Evolutionary conservation across 495 filamentous ascomycete genomes (phyloP), one percentile per base, ranked within the genome.

Genomic region (Immersiella caudata): DNA sequence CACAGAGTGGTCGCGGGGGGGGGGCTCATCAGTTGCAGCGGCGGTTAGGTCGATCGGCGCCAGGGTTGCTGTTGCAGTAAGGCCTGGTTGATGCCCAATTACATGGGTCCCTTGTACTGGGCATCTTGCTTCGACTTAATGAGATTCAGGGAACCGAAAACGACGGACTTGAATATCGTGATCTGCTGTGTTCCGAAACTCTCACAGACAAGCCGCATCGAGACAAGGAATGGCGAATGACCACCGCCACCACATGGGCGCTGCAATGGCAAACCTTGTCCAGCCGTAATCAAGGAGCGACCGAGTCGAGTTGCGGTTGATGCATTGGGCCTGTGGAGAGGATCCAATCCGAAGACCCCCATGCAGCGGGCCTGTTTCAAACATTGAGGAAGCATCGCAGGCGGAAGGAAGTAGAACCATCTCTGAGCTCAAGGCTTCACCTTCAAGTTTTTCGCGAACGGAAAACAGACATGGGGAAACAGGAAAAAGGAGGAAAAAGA

Each of bases 61-160:
- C n/a, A 35, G 60, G 60, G 35, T 50, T 33, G 35, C 11, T 16
- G 60, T 33, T 50, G 27, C 35, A 35, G 60, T 25, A n/a, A 50
- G 60, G 60, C 26, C 6, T 33, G 62, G 62, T 64, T 64, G 62
- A 56, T 64, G 62, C 62, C 62, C 62, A 64, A 64, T 55, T 29
- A 46, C 40, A 46, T 2, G 40, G 40, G 40, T 46, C 40, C 29
- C 33, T 50, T 50, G 50, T 52, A 52, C 21, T 46, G 27, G 29
- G 63, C 50, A 46, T n/a, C 29, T 64, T 26, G 16, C 16, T 18
- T 46, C 14, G 40, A 46, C 40, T 46, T 14, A 12, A 5, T 14
- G 40, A 46, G 40, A 46, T 14, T 46, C 40, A 46, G 40, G 16
- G 11, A 46, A 46, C 14, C 5, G 40, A 46, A 46, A 12, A 46